Base-by-base conservation (phyloP, 2,329 filamentous ascomycete species). In the Calonectria fujianensis region DNA sequence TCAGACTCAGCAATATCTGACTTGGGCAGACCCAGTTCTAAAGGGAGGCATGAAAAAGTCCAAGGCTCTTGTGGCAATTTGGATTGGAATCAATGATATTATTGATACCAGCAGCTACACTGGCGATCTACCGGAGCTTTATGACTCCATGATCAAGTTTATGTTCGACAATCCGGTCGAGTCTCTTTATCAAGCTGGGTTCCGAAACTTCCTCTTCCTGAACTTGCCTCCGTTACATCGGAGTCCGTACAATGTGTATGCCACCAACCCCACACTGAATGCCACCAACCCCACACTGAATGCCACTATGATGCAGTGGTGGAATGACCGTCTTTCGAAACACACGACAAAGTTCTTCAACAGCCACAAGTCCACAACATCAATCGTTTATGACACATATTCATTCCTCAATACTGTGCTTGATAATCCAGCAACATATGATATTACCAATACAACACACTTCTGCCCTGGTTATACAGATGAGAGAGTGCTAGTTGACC, bases 51-150 rank as follows among this genome's bases (percentile, higher is more conserved):
- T 75, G 9, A 45, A 75, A 31, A 75, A 70, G 57, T 32, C 48
- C 16, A 67, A 66, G 57, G 39, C 64, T 35, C 57, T 75, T 14
- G 65, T 75, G 9, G 57, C 73, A 4, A 70, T 75, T 13, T 75
- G 73, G 73, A 70, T 75, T 29, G 73, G 73, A 3, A 70, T 75
- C 24, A 75, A 75, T 51, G 73, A 75, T 31, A 59, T 75, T 3
- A 27, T 31, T 18, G 73, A 73, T 35, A 51, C 69, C 1, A 45
- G 14, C 5, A 39, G 35, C 4, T 63, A 64, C n/a, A 24, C 41
- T 16, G 37, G 57, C 10, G 18, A 69, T 29, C n/a, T 75, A 0
- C 18, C 57, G 3, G 69, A 32, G 14, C 66, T 73, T 14, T 75
- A 73, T 29, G 70, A 69, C 20, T 54, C 66, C 10, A 75, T 73